Evolutionary conservation across 139 green algal species (phyloP), one percentile per base, ranked within the genome.

Genomic region (Tetraselmis chui): DNA sequence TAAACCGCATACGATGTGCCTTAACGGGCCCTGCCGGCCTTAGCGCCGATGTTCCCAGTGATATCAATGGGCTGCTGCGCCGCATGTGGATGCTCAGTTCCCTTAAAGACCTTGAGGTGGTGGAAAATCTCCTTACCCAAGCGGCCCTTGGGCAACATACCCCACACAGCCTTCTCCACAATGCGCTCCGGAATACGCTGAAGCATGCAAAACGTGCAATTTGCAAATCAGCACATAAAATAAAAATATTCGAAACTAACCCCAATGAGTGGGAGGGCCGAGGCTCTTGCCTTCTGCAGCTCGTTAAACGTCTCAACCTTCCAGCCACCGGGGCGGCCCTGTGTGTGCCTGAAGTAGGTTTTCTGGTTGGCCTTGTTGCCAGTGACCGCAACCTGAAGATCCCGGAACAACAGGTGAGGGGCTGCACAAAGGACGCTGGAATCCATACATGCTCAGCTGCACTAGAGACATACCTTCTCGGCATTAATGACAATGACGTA

Each of bases 401-500:
- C n/a, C n/a, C n/a, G n/a, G n/a, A n/a, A n/a, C n/a, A n/a, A n/a
- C n/a, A n/a, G n/a, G n/a, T n/a, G n/a, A n/a, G n/a, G n/a, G n/a
- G n/a, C n/a, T n/a, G n/a, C n/a, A n/a, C n/a, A n/a, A n/a, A n/a
- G n/a, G n/a, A n/a, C n/a, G n/a, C n/a, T n/a, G n/a, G n/a, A n/a
- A n/a, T n/a, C n/a, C n/a, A n/a, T n/a, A n/a, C n/a, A n/a, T n/a
- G n/a, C n/a, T n/a, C n/a, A n/a, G n/a, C n/a, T n/a, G n/a, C n/a
- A n/a, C n/a, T n/a, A n/a, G n/a, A n/a, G n/a, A n/a, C n/a, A n/a
- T 45, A 93, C 93, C 90, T 99, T 96, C 2, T 98, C 95, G 0
- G 96, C 96, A 85, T 98, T 99, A 83, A 99, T 92, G n/a, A 99
- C 92, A 11, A 99, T 83, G 2, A 99, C 96, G 82, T 95, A 98